Percentiles rank a stretch among this genome's conserved stretches.
These are phyloP conservation scores for Glomus cerebriforme DNA, from an alignment of 192 early-diverging fungal genomes.

Conservation along the genomic window DNA sequence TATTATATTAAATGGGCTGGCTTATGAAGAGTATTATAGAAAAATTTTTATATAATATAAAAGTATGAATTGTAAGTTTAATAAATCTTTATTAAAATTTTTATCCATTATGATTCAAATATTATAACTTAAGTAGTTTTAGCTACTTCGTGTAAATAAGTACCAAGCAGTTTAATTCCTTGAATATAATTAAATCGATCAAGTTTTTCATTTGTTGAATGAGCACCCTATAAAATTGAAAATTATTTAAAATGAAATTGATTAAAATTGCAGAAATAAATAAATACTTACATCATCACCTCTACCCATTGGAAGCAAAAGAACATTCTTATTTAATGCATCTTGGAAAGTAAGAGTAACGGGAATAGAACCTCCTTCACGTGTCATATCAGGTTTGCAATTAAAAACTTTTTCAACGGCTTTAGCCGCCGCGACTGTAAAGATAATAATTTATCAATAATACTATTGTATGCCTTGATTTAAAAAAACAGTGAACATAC, in stretches of 20 bases:
- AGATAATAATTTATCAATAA: not conserved
- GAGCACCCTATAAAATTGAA: constrained; percentile 69
- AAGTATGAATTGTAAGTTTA: no score
- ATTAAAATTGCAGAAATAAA: not conserved
- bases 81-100: no score
- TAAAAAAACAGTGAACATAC: constrained; percentile 36
- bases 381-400: constrained; percentile 91
- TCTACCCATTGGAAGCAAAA: constrained; percentile 95
- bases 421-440: constrained; percentile 77
- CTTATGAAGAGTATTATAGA: no score
- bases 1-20: no score
- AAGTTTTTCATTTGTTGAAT: constrained; percentile 97
- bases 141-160: constrained; percentile 90
- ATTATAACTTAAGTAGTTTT: constrained; percentile 1
- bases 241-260: not conserved
- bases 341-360: constrained; percentile 99
- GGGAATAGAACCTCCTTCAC: constrained; percentile 98
- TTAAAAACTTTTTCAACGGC: constrained; percentile 92
- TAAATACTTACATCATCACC: constrained; percentile 68
- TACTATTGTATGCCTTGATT: not conserved
- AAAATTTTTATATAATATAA: no score
- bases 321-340: constrained; percentile 82
- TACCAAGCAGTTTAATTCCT: constrained; percentile 92
- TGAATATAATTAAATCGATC: constrained; percentile 91
- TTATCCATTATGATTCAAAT: no score